Conservation (phyloP, 2,329 filamentous ascomycete genomes). For the Monilinia fructicola region DNA sequence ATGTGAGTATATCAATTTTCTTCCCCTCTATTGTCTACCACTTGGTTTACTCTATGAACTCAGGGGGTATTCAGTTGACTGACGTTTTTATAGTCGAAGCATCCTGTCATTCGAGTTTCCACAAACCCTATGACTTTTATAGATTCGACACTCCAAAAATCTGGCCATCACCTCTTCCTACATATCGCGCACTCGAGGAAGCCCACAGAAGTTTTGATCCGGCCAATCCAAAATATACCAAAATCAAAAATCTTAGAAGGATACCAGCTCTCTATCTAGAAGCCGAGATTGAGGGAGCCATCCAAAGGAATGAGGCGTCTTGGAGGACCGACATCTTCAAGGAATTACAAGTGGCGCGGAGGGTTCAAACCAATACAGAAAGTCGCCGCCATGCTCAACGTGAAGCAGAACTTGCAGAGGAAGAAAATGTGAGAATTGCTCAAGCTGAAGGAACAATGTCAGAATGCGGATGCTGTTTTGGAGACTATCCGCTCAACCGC, state of each 20-base stretch:
- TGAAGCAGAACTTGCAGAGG: slow-evolving; percentile 44
- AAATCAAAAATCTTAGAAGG: slow-evolving; percentile 38
- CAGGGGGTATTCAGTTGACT: slow-evolving; percentile 29
- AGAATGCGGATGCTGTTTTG: slow-evolving; percentile 75
- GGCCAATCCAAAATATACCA: slow-evolving; percentile 34
- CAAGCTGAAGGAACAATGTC: slow-evolving; percentile 52
- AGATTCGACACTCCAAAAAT: slow-evolving; percentile 39
- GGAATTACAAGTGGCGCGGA: slow-evolving; percentile 46
- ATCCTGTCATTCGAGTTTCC: slow-evolving; percentile 42
- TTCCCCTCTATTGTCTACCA: not conserved
- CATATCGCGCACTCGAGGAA: slow-evolving; percentile 41
- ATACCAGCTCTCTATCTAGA: slow-evolving; percentile 26
- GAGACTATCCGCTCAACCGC: slow-evolving; percentile 63
- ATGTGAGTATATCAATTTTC: slow-evolving; percentile 12
- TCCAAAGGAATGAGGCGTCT: not conserved
- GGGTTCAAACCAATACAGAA: slow-evolving; percentile 36
- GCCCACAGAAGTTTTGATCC: slow-evolving; percentile 40
- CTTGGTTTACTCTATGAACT: not conserved
- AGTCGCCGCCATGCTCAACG: slow-evolving; percentile 44
- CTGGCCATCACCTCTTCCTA: slow-evolving; percentile 39
- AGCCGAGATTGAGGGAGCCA: slow-evolving; percentile 17
- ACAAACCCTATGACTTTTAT: slow-evolving; percentile 43
- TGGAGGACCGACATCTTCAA: slow-evolving; percentile 33
- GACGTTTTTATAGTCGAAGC: slow-evolving; percentile 27
- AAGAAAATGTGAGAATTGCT: slow-evolving; percentile 46